Evolutionary conservation across 2,329 filamentous ascomycete species (phyloP).

Genomic region (Cordyceps cicadae): DNA sequence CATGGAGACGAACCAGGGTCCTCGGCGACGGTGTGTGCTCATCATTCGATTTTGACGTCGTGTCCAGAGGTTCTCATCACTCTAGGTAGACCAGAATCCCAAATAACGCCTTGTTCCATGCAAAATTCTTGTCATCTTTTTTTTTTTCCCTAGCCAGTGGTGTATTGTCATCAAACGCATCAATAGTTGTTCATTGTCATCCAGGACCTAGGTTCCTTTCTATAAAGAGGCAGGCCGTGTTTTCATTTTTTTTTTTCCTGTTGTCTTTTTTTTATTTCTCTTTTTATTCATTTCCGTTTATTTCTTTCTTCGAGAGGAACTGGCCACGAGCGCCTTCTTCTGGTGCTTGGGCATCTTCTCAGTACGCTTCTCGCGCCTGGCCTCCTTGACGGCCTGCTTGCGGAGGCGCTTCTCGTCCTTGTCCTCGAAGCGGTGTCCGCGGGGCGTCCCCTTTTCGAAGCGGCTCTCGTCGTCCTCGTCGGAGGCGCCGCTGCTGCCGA

Average conservation of each 20-base stretch:
- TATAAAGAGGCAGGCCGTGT: not conserved
- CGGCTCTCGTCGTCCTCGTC: conserved; percentile 42
- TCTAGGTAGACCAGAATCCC: not conserved
- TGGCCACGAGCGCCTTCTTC: conserved; percentile 78
- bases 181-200: not conserved
- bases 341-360: conserved; percentile 94
- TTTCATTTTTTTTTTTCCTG: conserved; percentile 9
- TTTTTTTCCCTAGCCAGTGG: not conserved
- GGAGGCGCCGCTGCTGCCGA: conserved; percentile 24
- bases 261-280: not conserved
- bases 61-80: not conserved
- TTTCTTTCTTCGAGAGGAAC: conserved; percentile 55
- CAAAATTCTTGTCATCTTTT: not conserved
- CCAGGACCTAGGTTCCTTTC: conserved; percentile 4
- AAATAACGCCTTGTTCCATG: conserved; percentile 10
- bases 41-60: conserved; percentile 36
- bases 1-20: conserved; percentile 10
- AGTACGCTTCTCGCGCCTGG: conserved; percentile 86
- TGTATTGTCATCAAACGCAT: not conserved
- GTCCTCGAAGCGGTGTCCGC: conserved; percentile 81
- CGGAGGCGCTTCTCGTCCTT: conserved; percentile 78
- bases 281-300: conserved; percentile 22
- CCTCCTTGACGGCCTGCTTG: conserved; percentile 88
- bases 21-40: conserved; percentile 31
- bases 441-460: conserved; percentile 60